A percentile compares a stretch with the other conserved stretches of the same genome.
Conservation (phyloP, 176 grass and related monocot species). For the bread wheat (Triticum aestivum) region IWGSC_CS_RefSeq_v2.1 NC_057814.1:416887913-416888412, state of each 20-base stretch:
- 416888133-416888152: not conserved
- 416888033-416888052: not conserved
- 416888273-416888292: not conserved
- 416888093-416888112: not conserved
- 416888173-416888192: not conserved
- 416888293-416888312: not conserved
- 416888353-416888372: too few species aligned
- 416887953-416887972: not conserved
- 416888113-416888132: not conserved
- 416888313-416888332: too few species aligned
- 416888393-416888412: too few species aligned
- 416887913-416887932: not conserved
- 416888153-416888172: slow-evolving; percentile 1
- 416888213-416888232: slow-evolving; percentile 4
- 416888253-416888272: not conserved
- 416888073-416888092: not conserved
- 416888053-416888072: not conserved
- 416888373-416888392: too few species aligned
- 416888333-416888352: too few species aligned
- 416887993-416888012: not conserved
- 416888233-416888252: not conserved
- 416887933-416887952: not conserved
- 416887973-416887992: not conserved
- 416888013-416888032: not conserved
- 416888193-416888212: slow-evolving; percentile 1